phyloP scores from a whole-genome alignment of 345 rosid genomes.

The Sapria himalayana region DNA sequence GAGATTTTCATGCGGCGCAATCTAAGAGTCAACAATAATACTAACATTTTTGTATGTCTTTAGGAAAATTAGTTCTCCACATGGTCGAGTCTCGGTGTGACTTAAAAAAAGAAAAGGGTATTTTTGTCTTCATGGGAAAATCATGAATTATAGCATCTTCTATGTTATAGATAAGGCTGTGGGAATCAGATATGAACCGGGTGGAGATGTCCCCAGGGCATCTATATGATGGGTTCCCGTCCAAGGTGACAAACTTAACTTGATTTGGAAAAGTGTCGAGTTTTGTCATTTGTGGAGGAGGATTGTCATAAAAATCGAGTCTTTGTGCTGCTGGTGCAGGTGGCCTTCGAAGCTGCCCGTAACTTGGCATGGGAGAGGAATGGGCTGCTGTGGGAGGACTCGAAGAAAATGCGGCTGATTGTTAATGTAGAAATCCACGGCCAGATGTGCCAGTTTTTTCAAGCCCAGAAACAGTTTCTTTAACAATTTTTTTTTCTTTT shows the following conservation, averaged over 20 bases:
- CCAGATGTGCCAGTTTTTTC: slow-evolving; percentile 67
- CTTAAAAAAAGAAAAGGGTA: too few relatives aligned
- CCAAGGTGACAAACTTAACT: slow-evolving; percentile 28
- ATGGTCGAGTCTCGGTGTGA: too few relatives aligned
- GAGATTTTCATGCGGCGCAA: too few relatives aligned
- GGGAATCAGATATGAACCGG: slow-evolving; percentile 90
- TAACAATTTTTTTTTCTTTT: too few relatives aligned
- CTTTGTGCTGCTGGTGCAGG: slow-evolving; percentile 20
- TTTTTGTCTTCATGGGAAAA: too few relatives aligned
- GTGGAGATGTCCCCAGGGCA: slow-evolving; percentile 65
- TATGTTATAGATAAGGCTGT: slow-evolving; percentile 82
- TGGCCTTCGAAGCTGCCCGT: slow-evolving; percentile 63
- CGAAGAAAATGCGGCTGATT: slow-evolving; percentile 61
- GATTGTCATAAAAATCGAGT: too few relatives aligned
- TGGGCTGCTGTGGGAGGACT: slow-evolving; percentile 87
- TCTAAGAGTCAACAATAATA: too few relatives aligned
- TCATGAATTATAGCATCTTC: too few relatives aligned
- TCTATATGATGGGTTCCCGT: slow-evolving; percentile 70
- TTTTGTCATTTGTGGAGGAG: too few relatives aligned
- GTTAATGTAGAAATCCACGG: slow-evolving; percentile 68
- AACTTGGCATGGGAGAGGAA: slow-evolving; percentile 54
- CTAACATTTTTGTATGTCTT: too few relatives aligned
- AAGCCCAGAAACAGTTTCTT: slow-evolving; percentile 36
- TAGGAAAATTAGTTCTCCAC: too few relatives aligned
- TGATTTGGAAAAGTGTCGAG: neutral